Evolutionary conservation across 2,329 filamentous ascomycete genomes (phyloP).

Genomic region (Penicillium sp.): DNA sequence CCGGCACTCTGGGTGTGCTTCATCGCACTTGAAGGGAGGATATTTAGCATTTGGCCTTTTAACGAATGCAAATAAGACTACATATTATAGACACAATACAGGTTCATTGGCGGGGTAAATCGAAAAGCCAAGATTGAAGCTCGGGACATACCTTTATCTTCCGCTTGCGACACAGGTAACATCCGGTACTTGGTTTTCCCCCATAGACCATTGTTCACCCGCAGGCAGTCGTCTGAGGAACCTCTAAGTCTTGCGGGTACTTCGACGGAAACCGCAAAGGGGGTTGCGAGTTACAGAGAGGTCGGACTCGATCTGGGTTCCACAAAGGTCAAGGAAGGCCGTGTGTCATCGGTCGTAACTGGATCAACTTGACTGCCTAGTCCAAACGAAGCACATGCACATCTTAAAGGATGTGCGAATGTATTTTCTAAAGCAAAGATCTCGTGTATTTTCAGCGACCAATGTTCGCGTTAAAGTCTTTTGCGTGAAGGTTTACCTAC

Average conservation of each 20-base stretch:
- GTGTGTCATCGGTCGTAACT: constrained; percentile 9
- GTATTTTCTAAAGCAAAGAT: background rate
- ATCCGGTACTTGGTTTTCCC: constrained; percentile 42
- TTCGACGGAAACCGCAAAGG: background rate
- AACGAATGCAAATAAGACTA: background rate
- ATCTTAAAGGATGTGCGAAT: constrained; percentile 12
- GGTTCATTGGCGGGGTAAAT: background rate
- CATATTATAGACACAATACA: background rate
- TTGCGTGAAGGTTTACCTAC: too few relatives aligned
- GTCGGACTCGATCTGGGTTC: constrained; percentile 9
- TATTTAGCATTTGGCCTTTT: constrained; percentile 4
- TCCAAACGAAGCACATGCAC: constrained; percentile 13
- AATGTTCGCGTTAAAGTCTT: background rate
- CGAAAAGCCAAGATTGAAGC: constrained; percentile 8
- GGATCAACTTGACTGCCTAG: constrained; percentile 21
- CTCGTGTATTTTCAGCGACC: background rate
- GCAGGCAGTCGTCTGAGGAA: background rate
- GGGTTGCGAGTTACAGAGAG: background rate
- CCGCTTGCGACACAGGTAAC: constrained; percentile 41
- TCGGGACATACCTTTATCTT: constrained; percentile 39
- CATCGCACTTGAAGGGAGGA: constrained; percentile 34
- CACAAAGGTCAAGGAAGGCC: constrained; percentile 10
- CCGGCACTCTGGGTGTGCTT: constrained; percentile 37
- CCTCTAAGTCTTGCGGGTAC: background rate
- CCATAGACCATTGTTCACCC: constrained; percentile 42